phyloP scores from a whole-genome alignment of 176 grass and related monocot genomes.

The Oryza punctata region DNA sequence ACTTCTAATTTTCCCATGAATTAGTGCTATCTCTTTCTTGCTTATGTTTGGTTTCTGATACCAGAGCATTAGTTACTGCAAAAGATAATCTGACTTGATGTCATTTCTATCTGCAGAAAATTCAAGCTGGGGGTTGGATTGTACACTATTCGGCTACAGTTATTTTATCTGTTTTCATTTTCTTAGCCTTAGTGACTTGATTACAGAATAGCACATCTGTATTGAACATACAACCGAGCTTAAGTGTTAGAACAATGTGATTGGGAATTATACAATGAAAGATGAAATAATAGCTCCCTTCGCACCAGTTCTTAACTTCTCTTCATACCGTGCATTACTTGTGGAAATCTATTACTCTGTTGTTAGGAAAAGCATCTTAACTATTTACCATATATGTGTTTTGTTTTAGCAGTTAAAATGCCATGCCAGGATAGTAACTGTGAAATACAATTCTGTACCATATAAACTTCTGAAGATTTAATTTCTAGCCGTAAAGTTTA shows the following conservation, averaged over 20 bases:
- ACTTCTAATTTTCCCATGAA: not conserved
- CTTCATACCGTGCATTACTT: not conserved
- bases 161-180: slow-evolving; percentile 49
- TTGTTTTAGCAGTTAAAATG: slow-evolving; percentile 20
- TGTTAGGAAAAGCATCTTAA: not conserved
- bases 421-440: slow-evolving; percentile 14
- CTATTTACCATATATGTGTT: not conserved
- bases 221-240: slow-evolving; percentile 30
- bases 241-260: slow-evolving; percentile 40
- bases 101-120: slow-evolving; percentile 53
- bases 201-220: slow-evolving; percentile 42
- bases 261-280: slow-evolving; percentile 29
- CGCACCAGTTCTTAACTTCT: not conserved
- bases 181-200: slow-evolving; percentile 39
- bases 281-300: slow-evolving; percentile 33
- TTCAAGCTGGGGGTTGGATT: slow-evolving; percentile 50
- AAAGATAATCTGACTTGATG: slow-evolving; percentile 33
- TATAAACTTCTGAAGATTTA: not conserved
- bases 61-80: not conserved
- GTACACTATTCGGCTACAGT: slow-evolving; percentile 48
- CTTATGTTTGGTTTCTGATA: slow-evolving; percentile 14
- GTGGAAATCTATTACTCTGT: not conserved
- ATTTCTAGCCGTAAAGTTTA: not conserved
- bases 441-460: not conserved
- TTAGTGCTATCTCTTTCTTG: slow-evolving; percentile 24